Percentiles rank a stretch among this genome's conserved stretches.
Evolutionary conservation across 2,329 filamentous ascomycete genomes (phyloP).

Genomic region (Tolypocladium endophyticum): DNA sequence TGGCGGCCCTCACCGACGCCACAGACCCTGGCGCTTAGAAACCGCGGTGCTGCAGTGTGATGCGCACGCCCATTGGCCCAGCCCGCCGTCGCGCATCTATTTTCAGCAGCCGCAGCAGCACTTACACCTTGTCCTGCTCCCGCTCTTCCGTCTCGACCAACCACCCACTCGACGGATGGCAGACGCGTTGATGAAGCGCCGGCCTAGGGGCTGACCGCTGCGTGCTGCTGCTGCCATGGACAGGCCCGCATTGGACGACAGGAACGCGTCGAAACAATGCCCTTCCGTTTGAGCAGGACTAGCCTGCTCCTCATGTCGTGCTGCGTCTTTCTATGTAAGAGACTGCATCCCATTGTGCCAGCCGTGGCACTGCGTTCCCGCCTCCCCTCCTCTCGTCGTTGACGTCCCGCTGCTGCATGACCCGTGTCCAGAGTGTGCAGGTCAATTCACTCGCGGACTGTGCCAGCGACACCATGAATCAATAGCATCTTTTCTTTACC

Average conservation of each 20-base stretch:
- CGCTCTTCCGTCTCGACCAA: background rate
- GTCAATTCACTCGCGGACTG: background rate
- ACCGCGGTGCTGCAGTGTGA: background rate
- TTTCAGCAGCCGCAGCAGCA: background rate
- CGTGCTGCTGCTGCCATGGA: background rate
- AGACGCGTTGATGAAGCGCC: background rate
- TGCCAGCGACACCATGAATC: background rate
- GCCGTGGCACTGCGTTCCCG: background rate
- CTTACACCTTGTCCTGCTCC: background rate
- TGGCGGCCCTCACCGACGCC: background rate
- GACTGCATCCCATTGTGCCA: background rate
- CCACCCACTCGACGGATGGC: background rate
- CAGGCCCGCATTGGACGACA: background rate
- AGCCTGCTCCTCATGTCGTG: background rate
- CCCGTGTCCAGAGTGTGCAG: background rate
- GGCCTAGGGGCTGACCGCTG: background rate
- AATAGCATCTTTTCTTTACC: background rate
- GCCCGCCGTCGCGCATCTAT: background rate
- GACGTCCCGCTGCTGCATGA: background rate
- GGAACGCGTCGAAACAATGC: background rate
- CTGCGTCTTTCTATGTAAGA: background rate
- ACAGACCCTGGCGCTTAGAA: background rate
- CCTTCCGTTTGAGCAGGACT: background rate
- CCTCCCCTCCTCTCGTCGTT: background rate
- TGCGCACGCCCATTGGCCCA: background rate